phyloP scores from a whole-genome alignment of 768 basidiomycete species.

The Pleurotus cornucopiae region DNA sequence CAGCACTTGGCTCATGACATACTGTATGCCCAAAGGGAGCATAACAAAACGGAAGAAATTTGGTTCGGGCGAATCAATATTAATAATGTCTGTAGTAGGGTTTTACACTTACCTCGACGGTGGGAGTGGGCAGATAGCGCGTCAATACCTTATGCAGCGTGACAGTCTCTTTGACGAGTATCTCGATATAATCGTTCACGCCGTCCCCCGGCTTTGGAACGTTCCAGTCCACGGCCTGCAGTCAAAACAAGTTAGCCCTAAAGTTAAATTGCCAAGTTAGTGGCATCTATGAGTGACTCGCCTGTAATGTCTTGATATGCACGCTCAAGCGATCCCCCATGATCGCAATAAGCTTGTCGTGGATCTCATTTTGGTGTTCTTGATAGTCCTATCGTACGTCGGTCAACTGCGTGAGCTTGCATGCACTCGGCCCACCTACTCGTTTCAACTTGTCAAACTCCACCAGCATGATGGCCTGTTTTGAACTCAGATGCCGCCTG shows the following conservation, averaged over 20 bases:
- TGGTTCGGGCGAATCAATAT: constrained; percentile 11
- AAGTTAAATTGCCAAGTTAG: neutral
- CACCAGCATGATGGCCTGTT: constrained; percentile 94
- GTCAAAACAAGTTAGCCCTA: neutral
- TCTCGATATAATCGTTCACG: constrained; percentile 87
- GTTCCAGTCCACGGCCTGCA: constrained; percentile 77
- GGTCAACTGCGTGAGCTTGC: neutral
- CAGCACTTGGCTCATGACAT: constrained; percentile 93
- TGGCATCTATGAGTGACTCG: constrained; percentile 24
- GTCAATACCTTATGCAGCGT: constrained; percentile 95
- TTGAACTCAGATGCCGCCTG: constrained; percentile 86
- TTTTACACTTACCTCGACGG: constrained; percentile 69
- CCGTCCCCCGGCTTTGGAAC: constrained; percentile 55
- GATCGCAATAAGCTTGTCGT: constrained; percentile 94
- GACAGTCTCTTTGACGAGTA: constrained; percentile 91
- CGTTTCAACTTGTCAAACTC: constrained; percentile 99
- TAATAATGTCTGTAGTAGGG: constrained; percentile 3
- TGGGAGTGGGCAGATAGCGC: constrained; percentile 73
- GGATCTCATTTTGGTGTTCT: constrained; percentile 99
- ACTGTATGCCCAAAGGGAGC: constrained; percentile 37
- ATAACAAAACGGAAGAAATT: constrained; percentile 11
- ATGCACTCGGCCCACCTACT: constrained; percentile 40
- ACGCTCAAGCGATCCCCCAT: constrained; percentile 92
- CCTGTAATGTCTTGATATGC: constrained; percentile 82
- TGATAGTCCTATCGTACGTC: constrained; percentile 76